Conservation (phyloP, 148 eudicot genomes). For the Cornus florida region DNA sequence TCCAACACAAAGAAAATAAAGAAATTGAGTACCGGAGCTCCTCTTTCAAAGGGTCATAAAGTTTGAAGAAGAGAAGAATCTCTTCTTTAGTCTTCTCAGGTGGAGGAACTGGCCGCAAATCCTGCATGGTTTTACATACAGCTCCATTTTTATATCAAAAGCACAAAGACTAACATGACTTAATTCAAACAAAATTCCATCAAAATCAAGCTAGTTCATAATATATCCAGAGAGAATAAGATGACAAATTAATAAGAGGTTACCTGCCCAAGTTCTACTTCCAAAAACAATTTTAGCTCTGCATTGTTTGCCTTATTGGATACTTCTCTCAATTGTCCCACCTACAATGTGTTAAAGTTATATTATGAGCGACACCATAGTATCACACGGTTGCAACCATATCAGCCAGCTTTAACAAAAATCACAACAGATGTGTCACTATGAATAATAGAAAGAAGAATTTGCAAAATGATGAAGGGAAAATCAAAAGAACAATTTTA, state of each 20-base stretch:
- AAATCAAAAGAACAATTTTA: not conserved
- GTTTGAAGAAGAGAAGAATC: conserved; percentile 88
- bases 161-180: not conserved
- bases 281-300: conserved; percentile 86
- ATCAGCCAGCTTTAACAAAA: not conserved
- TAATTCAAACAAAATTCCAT: conserved; percentile 3
- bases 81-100: conserved; percentile 81
- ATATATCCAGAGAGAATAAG: not conserved
- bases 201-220: no score
- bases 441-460: not conserved
- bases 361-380: not conserved
- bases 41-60: conserved; percentile 81
- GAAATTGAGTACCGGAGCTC: conserved; percentile 67
- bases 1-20: not conserved
- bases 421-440: not conserved
- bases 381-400: not conserved
- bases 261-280: conserved; percentile 80
- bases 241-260: conserved; percentile 5
- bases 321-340: conserved; percentile 81
- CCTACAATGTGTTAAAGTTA: conserved; percentile 38
- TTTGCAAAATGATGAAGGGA: not conserved
- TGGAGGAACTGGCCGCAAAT: conserved; percentile 60
- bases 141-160: not conserved
- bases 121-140: conserved; percentile 43
- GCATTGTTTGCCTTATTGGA: conserved; percentile 73